A percentile compares a stretch with the other conserved stretches of the same genome.
These are phyloP conservation scores for Candida stauntonica DNA, from an alignment of 805 yeast genomes.

Conservation along the genomic window DNA sequence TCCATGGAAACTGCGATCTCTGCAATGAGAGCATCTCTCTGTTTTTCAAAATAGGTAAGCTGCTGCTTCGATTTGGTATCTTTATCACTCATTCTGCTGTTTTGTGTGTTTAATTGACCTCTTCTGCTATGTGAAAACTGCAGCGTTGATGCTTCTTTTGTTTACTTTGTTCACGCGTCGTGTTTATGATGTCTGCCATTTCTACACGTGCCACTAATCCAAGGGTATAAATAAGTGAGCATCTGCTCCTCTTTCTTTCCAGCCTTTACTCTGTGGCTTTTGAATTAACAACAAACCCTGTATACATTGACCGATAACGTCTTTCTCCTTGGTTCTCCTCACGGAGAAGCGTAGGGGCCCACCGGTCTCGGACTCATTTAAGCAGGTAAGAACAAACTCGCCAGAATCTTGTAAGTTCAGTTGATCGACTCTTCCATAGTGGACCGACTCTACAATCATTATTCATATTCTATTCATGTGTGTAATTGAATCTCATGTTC, in stretches of 20 bases:
- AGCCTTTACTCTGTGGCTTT: too few species aligned
- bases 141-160: not conserved
- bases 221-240: not conserved
- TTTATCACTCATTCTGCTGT: slow-evolving; percentile 1
- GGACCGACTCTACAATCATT: slow-evolving; percentile 23
- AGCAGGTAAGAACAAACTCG: slow-evolving; percentile 16
- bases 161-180: not conserved
- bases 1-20: slow-evolving; percentile 60
- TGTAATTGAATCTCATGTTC: too few species aligned
- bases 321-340: not conserved
- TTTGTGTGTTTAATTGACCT: not conserved
- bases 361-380: slow-evolving; percentile 16
- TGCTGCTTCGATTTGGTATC: slow-evolving; percentile 9
- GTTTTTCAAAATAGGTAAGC: slow-evolving; percentile 48
- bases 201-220: not conserved
- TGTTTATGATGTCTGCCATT: not conserved
- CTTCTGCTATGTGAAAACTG: too few species aligned
- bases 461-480: too few species aligned
- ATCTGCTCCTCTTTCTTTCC: not conserved
- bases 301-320: slow-evolving; percentile 16
- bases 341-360: not conserved
- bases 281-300: slow-evolving; percentile 11
- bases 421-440: slow-evolving; percentile 10
- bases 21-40: slow-evolving; percentile 52
- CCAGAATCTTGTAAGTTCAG: slow-evolving; percentile 22